Base-by-base conservation (phyloP, 2,329 filamentous ascomycete species). In the Colletotrichum cordylinicola region DNA sequence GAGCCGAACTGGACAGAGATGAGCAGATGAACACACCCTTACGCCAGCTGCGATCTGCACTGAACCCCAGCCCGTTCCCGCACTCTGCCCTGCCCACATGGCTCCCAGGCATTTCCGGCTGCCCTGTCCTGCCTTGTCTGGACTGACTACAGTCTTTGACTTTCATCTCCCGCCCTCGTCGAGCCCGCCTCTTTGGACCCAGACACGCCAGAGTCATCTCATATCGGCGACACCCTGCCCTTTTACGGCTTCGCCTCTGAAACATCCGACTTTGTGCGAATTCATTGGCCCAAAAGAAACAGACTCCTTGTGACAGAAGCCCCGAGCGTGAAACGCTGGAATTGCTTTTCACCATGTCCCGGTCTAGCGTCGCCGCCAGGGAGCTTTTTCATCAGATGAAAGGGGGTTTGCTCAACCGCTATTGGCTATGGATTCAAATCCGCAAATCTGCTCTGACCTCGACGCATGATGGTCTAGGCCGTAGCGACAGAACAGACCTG, bases 21-120 rank as follows among this genome's bases (percentile, higher is more conserved):
- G 55, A 43, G 70, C 73, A 75, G 33, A 75, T 72, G 73, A 68
- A 58, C 58, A 73, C 62, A 65, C 69, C 74, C 70, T 72, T 62
- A 55, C 69, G 29, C n/a, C 65, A 67, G 37, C 64, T 24, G 65
- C 37, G 73, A 73, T 75, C 73, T 52, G 73, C 70, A 33, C 35
- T 68, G 58, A 60, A 65, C 35, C 73, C 73, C 21, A 73, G 56
- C 73, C 70, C 52, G 58, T 65, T 74, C 21, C 65, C 64, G 70
- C 24, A 58, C 9, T 21, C 35, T 58, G 58, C 58, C 64, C 35
- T 58, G 58, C 58, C 64, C 74, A 76, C 70, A 76, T 76, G 74
- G 74, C 64, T 37, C 48, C 65, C 70, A 68, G 56, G 73, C 70
- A 73, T 69, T 29, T 64, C 27, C 66, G 43, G 21, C 65, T 43